A percentile compares a stretch with the other conserved stretches of the same genome.
These are phyloP conservation scores for Clavariopsis aquatica DNA, from an alignment of 495 filamentous ascomycete species.

Conservation along the genomic window DNA sequence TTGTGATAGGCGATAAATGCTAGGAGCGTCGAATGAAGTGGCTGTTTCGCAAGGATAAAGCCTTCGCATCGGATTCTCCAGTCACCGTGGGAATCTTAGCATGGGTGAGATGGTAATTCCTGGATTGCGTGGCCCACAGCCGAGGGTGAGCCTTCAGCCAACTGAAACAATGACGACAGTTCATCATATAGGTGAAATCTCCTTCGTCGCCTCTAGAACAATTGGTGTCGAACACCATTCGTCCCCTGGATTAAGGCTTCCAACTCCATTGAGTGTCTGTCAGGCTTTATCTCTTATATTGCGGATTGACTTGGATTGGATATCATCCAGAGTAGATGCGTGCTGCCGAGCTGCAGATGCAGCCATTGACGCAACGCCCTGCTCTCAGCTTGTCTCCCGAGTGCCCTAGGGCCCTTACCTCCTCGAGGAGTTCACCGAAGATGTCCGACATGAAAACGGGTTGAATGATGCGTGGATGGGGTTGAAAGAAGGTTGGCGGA, in stretches of 20 bases:
- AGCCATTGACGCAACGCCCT: constrained; percentile 15
- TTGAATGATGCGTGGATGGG: not conserved
- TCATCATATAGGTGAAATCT: not conserved
- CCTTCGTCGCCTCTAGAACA: not conserved
- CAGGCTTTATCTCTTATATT: constrained; percentile 31
- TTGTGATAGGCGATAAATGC: constrained; percentile 15
- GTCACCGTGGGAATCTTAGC: not conserved
- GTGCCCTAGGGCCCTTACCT: too few species aligned
- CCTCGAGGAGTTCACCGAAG: not conserved
- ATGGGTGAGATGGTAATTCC: not conserved
- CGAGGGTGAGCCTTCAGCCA: not conserved
- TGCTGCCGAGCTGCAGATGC: constrained; percentile 15
- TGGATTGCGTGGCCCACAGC: not conserved
- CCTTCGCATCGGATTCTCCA: constrained; percentile 4
- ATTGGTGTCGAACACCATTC: not conserved
- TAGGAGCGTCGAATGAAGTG: not conserved
- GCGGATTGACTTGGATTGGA: constrained; percentile 16
- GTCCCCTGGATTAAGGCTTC: constrained; percentile 5
- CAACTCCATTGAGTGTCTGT: not conserved
- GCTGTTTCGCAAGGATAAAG: constrained; percentile 21
- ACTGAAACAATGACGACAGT: not conserved
- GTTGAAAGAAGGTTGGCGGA: constrained; percentile 34
- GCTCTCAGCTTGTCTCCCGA: not conserved
- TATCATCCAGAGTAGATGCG: constrained; percentile 20
- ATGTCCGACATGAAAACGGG: not conserved